phyloP scores from a whole-genome alignment of 768 basidiomycete species.

The Suillus decipiens region DNA sequence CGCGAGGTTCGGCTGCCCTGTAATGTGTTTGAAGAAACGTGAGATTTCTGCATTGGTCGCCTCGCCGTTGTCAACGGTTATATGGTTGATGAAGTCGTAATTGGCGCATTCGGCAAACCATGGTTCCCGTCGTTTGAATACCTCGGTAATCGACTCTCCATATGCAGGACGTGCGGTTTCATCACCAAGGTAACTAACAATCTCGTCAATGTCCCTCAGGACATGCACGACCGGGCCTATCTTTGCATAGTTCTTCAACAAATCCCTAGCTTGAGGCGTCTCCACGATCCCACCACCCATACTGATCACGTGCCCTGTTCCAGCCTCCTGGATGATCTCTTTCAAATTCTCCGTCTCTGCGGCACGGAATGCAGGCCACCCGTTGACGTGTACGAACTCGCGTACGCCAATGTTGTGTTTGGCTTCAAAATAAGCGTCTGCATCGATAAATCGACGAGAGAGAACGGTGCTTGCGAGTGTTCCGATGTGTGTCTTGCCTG shows the following conservation, averaged over 20 bases:
- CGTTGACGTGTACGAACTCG: slow-evolving; percentile 76
- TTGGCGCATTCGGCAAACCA: slow-evolving; percentile 85
- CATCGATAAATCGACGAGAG: slow-evolving; percentile 78
- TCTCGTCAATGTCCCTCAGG: slow-evolving; percentile 75
- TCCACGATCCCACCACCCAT: slow-evolving; percentile 97
- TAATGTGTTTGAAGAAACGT: slow-evolving; percentile 89
- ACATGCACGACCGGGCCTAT: slow-evolving; percentile 78
- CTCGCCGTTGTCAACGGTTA: slow-evolving; percentile 32
- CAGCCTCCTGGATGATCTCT: slow-evolving; percentile 60
- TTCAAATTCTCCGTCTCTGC: slow-evolving; percentile 73
- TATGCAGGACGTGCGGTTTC: slow-evolving; percentile 86
- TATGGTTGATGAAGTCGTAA: slow-evolving; percentile 82
- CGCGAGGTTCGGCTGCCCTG: slow-evolving; percentile 69
- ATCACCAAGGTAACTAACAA: slow-evolving; percentile 75
- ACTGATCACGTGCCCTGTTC: slow-evolving; percentile 73
- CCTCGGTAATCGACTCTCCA: slow-evolving; percentile 82
- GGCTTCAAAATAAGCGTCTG: slow-evolving; percentile 75
- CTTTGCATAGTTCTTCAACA: slow-evolving; percentile 66
- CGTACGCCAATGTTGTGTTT: slow-evolving; percentile 63
- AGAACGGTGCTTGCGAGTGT: slow-evolving; percentile 72
- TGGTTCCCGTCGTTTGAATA: slow-evolving; percentile 79
- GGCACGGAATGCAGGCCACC: slow-evolving; percentile 88
- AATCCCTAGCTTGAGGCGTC: slow-evolving; percentile 68
- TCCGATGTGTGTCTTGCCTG: slow-evolving; percentile 92
- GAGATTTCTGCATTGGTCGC: slow-evolving; percentile 53